A percentile compares a stretch with the other conserved stretches of the same genome.
Evolutionary conservation across 177 flowering plant genomes (phyloP).

Genomic region (Telopea speciosissima): DNA sequence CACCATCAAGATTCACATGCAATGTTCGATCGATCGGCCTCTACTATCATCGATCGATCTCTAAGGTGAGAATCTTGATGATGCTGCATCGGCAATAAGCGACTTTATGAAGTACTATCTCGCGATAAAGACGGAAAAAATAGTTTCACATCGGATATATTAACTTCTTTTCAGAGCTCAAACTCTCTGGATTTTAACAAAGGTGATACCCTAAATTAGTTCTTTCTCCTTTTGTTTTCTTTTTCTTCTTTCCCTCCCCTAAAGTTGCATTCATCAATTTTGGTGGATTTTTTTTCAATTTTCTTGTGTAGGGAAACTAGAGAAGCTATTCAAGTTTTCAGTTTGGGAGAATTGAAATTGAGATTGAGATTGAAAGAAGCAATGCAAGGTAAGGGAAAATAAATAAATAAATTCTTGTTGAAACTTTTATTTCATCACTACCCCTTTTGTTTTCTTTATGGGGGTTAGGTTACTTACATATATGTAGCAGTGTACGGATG

Average conservation of each 20-base stretch:
- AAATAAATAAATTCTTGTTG: too few relatives aligned
- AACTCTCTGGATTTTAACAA: neutral
- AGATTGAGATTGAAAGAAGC: too few relatives aligned
- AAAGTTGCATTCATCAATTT: too few relatives aligned
- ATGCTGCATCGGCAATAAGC: constrained; percentile 20
- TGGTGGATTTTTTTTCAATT: neutral
- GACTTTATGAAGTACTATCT: neutral
- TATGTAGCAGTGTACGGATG: neutral
- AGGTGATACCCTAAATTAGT: too few relatives aligned
- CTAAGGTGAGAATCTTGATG: constrained; percentile 21
- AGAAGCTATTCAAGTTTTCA: neutral
- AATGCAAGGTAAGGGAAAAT: neutral
- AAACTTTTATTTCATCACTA: neutral
- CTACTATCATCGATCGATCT: neutral
- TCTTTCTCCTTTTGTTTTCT: neutral
- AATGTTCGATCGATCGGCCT: neutral
- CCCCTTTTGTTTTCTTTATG: too few relatives aligned
- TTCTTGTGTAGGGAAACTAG: neutral
- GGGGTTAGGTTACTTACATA: too few relatives aligned
- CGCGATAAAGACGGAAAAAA: too few relatives aligned
- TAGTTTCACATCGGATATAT: too few relatives aligned
- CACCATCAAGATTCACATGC: constrained; percentile 65
- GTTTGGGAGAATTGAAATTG: too few relatives aligned
- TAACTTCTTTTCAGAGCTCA: too few relatives aligned
- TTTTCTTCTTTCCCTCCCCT: neutral